These are phyloP conservation scores for Eimeria sp. DNA, from an alignment of 169 alveolate genomes.

Conservation along the genomic window DNA sequence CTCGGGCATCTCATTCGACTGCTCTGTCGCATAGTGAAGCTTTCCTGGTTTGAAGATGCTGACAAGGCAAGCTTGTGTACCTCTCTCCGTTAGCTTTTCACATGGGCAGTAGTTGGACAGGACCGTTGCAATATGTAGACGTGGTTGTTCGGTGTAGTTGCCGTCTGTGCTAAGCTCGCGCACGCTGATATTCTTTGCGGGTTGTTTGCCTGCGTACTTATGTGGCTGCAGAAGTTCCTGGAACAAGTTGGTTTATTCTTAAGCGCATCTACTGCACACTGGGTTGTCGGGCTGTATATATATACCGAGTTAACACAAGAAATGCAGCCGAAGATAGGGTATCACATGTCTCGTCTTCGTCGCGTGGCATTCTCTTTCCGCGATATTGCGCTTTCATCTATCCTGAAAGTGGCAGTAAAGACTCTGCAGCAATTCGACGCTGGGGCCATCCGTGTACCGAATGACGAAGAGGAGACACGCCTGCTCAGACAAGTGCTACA, in stretches of 20 bases:
- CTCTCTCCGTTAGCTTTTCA: not conserved
- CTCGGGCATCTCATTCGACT: slow-evolving; percentile 94
- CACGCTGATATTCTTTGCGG: not conserved
- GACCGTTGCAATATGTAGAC: not conserved
- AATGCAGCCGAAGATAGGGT: slow-evolving; percentile 89
- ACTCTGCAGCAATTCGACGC: slow-evolving; percentile 87
- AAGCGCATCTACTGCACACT: slow-evolving; percentile 94
- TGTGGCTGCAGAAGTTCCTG: slow-evolving; percentile 81
- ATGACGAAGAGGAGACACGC: slow-evolving; percentile 88
- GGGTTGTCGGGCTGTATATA: slow-evolving; percentile 96
- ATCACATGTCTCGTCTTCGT: slow-evolving; percentile 85
- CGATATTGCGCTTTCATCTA: slow-evolving; percentile 94
- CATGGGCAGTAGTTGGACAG: not conserved
- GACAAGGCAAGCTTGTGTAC: slow-evolving; percentile 35
- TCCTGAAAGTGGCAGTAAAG: slow-evolving; percentile 89
- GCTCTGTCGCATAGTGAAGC: slow-evolving; percentile 93
- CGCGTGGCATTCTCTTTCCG: slow-evolving; percentile 96
- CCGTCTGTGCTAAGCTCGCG: not conserved
- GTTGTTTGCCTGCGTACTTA: not conserved
- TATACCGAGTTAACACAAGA: slow-evolving; percentile 94
- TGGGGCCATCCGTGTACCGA: slow-evolving; percentile 88
- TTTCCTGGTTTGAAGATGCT: slow-evolving; percentile 93
- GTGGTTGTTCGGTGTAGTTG: not conserved
- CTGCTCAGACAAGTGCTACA: slow-evolving; percentile 94
- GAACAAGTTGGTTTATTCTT: slow-evolving; percentile 90